phyloP scores from a whole-genome alignment of 163 green algal species.

The Prototheca wickerhamii region DNA sequence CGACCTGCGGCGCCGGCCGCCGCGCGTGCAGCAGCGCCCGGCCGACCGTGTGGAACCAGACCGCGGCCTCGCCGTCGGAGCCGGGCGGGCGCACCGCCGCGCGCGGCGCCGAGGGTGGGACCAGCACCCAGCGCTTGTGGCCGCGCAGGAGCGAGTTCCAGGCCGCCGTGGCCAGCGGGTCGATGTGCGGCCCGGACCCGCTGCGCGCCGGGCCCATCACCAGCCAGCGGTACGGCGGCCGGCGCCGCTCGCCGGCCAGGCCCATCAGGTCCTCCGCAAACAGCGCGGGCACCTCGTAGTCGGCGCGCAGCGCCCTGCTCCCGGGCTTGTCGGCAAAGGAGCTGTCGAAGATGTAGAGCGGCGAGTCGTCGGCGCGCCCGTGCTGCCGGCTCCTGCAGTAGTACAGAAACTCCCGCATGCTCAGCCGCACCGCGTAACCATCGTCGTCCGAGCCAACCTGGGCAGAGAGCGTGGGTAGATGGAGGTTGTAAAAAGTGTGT shows the following conservation, averaged over 20 bases:
- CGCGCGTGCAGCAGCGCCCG: slow-evolving; percentile 51
- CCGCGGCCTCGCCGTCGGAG: slow-evolving; percentile 65
- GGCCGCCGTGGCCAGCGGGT: slow-evolving; percentile 77
- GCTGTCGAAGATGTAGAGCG: slow-evolving; percentile 88
- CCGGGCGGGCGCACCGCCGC: slow-evolving; percentile 31
- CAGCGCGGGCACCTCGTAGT: slow-evolving; percentile 58
- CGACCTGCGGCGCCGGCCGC: too few relatives aligned
- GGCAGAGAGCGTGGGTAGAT: neutral
- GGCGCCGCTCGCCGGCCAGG: slow-evolving; percentile 60
- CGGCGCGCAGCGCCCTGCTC: slow-evolving; percentile 26
- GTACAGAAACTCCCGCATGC: slow-evolving; percentile 60
- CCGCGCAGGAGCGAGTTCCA: slow-evolving; percentile 69
- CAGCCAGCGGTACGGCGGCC: slow-evolving; percentile 85
- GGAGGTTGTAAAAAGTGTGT: neutral
- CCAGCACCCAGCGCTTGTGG: slow-evolving; percentile 86
- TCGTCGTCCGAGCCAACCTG: slow-evolving; percentile 87
- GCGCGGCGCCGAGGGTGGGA: slow-evolving; percentile 54
- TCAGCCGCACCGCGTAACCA: slow-evolving; percentile 80
- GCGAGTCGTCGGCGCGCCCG: slow-evolving; percentile 63
- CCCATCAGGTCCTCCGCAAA: slow-evolving; percentile 84
- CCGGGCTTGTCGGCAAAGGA: slow-evolving; percentile 39
- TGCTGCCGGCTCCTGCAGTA: slow-evolving; percentile 58
- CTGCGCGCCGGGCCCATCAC: slow-evolving; percentile 67
- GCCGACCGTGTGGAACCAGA: slow-evolving; percentile 77
- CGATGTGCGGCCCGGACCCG: slow-evolving; percentile 68